Percentiles rank a stretch among this genome's conserved stretches.
Evolutionary conservation across 129 eudicot species (phyloP).

Genomic region (Escallonia rubra): DNA sequence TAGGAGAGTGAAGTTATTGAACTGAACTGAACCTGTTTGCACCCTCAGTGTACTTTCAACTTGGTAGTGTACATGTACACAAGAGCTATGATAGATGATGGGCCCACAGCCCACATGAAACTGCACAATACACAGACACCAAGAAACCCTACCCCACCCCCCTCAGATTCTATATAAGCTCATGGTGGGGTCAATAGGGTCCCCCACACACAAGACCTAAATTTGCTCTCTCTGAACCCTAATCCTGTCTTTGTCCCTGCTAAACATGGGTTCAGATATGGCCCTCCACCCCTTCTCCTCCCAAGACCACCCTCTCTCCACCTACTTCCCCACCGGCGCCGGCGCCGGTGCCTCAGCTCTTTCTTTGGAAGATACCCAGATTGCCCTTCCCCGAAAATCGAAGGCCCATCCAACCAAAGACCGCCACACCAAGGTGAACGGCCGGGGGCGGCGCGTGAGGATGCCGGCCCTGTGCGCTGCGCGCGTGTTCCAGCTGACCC

Average conservation of each 20-base stretch:
- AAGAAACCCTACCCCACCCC: too few relatives aligned
- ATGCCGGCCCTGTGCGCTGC: constrained; percentile 49
- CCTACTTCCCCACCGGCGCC: neutral
- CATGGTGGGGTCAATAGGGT: neutral
- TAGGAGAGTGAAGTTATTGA: too few relatives aligned
- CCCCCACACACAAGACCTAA: neutral
- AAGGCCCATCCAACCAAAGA: constrained; percentile 19
- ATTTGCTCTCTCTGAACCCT: too few relatives aligned
- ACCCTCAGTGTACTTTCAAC: too few relatives aligned
- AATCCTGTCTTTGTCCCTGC: too few relatives aligned
- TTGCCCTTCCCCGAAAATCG: neutral
- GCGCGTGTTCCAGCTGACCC: constrained; percentile 42
- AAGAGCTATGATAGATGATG: neutral
- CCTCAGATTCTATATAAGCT: too few relatives aligned
- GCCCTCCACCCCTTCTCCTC: neutral
- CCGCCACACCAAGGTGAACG: constrained; percentile 43
- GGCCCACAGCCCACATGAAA: neutral
- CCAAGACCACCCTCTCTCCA: neutral
- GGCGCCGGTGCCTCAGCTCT: neutral
- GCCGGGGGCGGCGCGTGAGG: constrained; percentile 43
- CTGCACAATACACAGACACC: neutral
- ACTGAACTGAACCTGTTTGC: too few relatives aligned
- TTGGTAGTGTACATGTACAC: too few relatives aligned
- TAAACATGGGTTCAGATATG: neutral
- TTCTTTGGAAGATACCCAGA: neutral